phyloP scores from a whole-genome alignment of 805 yeast species.

The Candida multigemmis region DNA sequence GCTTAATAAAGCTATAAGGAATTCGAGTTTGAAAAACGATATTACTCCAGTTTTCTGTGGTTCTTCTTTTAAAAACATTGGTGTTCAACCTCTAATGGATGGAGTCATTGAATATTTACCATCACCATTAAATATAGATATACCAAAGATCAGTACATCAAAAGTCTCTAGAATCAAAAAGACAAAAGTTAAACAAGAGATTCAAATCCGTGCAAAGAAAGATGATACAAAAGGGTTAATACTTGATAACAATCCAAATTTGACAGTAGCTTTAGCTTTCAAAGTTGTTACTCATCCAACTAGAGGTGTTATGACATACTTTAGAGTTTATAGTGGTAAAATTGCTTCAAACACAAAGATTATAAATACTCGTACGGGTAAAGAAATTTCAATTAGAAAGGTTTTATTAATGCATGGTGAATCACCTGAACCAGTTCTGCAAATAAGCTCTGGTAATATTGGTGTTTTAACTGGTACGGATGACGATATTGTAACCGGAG shows the following conservation, averaged over 20 bases:
- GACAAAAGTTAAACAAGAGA: constrained; percentile 5
- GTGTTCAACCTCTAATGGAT: constrained; percentile 90
- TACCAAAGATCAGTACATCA: constrained; percentile 43
- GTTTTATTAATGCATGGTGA: constrained; percentile 85
- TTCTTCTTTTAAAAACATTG: constrained; percentile 84
- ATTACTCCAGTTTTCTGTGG: constrained; percentile 86
- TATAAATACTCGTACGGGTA: constrained; percentile 61
- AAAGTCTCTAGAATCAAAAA: constrained; percentile 10
- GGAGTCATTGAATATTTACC: constrained; percentile 75
- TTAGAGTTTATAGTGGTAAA: constrained; percentile 81
- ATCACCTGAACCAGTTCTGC: constrained; percentile 60
- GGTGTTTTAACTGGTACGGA: constrained; percentile 77
- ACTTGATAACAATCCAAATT: constrained; percentile 46
- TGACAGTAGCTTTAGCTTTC: constrained; percentile 79
- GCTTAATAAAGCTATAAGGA: constrained; percentile 53
- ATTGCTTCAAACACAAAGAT: constrained; percentile 55
- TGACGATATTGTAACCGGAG: constrained; percentile 78
- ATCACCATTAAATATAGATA: constrained; percentile 56
- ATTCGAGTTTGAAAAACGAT: constrained; percentile 47
- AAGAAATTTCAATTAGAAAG: constrained; percentile 56
- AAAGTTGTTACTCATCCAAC: constrained; percentile 83
- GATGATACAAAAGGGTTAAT: constrained; percentile 39
- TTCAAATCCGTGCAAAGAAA: constrained; percentile 21
- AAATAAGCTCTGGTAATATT: constrained; percentile 69
- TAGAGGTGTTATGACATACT: constrained; percentile 75